phyloP scores from a whole-genome alignment of 768 basidiomycete genomes.

The Stropharia rugosoannulata region DNA sequence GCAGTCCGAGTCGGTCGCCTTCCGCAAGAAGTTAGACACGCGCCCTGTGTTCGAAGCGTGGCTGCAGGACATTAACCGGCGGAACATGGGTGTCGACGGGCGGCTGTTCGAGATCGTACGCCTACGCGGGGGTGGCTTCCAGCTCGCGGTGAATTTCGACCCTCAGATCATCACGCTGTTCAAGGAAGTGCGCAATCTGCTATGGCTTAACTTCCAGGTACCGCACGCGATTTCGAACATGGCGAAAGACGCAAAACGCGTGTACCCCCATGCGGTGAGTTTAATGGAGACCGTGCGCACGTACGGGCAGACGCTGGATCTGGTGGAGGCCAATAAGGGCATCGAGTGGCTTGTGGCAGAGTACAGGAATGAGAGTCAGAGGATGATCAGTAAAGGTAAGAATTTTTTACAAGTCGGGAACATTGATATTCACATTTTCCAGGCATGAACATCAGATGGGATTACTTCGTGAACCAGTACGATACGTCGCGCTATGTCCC shows the following conservation, averaged over 20 bases:
- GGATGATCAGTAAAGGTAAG: slow-evolving; percentile 89
- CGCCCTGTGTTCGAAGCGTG: slow-evolving; percentile 94
- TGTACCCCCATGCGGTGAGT: slow-evolving; percentile 97
- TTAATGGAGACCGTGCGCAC: slow-evolving; percentile 99
- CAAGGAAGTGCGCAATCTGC: slow-evolving; percentile 95
- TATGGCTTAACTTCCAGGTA: slow-evolving; percentile 95
- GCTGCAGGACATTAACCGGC: slow-evolving; percentile 91
- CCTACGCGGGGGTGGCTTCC: slow-evolving; percentile 58
- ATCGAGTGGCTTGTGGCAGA: slow-evolving; percentile 96
- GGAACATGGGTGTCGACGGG: slow-evolving; percentile 90
- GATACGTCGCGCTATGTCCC: slow-evolving; percentile 78
- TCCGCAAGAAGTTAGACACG: slow-evolving; percentile 96
- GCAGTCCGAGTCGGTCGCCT: slow-evolving; percentile 86
- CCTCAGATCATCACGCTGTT: slow-evolving; percentile 97
- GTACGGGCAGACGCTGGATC: slow-evolving; percentile 91
- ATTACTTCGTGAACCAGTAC: slow-evolving; percentile 93
- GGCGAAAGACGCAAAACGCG: slow-evolving; percentile 98
- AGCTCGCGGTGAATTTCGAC: slow-evolving; percentile 96
- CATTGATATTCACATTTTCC: background rate
- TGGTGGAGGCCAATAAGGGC: slow-evolving; percentile 87
- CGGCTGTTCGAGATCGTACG: slow-evolving; percentile 87
- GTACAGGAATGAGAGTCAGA: slow-evolving; percentile 88
- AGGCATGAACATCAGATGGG: slow-evolving; percentile 98
- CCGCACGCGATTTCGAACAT: slow-evolving; percentile 94
- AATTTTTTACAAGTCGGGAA: background rate